Evolutionary conservation across 306 rosid genomes (phyloP).

Genomic region (Morella rubra): DNA sequence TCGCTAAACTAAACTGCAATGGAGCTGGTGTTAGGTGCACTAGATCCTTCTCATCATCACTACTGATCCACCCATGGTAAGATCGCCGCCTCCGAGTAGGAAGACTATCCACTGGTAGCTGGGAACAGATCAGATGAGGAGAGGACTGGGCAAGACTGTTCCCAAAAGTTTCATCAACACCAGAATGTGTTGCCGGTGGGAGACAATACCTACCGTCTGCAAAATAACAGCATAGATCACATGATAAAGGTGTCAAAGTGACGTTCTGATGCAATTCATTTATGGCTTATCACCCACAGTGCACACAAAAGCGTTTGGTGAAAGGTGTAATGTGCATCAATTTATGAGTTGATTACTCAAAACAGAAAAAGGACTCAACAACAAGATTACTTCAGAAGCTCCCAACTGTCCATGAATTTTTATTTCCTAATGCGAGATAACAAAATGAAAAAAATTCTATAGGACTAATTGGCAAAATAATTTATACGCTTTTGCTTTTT

Average conservation of each 20-base stretch:
- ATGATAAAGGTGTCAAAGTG: not conserved
- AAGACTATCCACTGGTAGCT: not conserved
- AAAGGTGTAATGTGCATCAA: not conserved
- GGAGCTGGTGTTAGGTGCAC: conserved; percentile 15
- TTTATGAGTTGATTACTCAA: not conserved
- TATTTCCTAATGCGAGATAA: no score
- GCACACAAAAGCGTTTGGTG: not conserved
- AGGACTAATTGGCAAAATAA: no score
- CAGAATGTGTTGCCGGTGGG: not conserved
- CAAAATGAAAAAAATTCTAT: no score
- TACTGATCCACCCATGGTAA: conserved; percentile 35
- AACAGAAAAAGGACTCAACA: not conserved
- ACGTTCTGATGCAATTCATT: not conserved
- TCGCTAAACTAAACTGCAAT: conserved; percentile 2
- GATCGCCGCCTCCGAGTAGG: conserved; percentile 16
- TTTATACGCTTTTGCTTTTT: no score
- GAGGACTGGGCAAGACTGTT: not conserved
- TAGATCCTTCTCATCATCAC: no score
- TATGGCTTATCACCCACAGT: not conserved
- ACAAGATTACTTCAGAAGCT: no score
- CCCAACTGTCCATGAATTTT: no score
- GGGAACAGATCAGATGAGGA: not conserved
- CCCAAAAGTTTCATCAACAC: not conserved
- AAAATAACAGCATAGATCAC: not conserved
- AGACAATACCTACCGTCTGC: not conserved